Evolutionary conservation across 176 grass and related monocot species (phyloP).

Genomic region (Ananas comosus): DNA sequence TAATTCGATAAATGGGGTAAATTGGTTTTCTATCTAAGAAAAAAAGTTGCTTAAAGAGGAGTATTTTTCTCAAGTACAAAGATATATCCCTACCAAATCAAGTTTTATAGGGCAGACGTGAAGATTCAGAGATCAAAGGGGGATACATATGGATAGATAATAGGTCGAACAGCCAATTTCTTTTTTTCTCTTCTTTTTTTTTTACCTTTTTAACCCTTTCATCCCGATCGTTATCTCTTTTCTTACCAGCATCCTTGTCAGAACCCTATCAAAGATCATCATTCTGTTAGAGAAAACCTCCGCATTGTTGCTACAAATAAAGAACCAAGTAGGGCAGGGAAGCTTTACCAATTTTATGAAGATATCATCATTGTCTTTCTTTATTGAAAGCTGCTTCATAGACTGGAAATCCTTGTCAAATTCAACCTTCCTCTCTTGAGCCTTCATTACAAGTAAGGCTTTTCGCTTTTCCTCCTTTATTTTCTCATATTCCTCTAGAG

Average conservation of each 20-base stretch:
- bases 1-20: not conserved
- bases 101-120: no score
- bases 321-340: not conserved
- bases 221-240: constrained; percentile 41
- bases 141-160: not conserved
- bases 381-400: constrained; percentile 28
- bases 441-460: constrained; percentile 6
- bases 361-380: constrained; percentile 45
- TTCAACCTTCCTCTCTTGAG: constrained; percentile 13
- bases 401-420: constrained; percentile 15
- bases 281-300: not conserved
- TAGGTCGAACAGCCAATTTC: not conserved
- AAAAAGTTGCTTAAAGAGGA: not conserved
- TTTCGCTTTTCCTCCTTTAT: constrained; percentile 18
- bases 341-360: constrained; percentile 66
- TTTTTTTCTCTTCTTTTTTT: no score
- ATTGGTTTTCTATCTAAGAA: not conserved
- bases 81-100: no score
- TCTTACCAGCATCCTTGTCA: constrained; percentile 68
- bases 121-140: no score
- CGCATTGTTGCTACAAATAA: not conserved
- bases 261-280: constrained; percentile 37
- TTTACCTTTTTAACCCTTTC: constrained; percentile 55
- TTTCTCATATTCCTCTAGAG: constrained; percentile 18
- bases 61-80: no score